Evolutionary conservation across 352 stramenopile genomes (phyloP), one percentile per base, ranked within the genome.

Genomic region (Hyaloperonospora brassicae): DNA sequence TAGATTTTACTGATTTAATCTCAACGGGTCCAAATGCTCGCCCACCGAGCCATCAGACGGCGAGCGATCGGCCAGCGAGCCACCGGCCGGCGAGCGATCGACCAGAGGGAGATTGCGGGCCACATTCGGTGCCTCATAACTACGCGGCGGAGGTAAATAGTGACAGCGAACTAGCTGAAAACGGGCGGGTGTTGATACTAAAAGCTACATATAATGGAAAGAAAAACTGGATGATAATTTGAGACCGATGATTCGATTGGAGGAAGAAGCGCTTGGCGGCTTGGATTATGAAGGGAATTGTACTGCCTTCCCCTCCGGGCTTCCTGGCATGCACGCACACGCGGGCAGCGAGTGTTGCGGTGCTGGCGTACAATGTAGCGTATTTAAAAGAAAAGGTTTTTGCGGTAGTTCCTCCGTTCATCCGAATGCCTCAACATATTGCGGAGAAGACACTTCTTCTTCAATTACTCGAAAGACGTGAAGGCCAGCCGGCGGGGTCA

Each of bases 241-340:
- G 3, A 31, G 27, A 31, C 27, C 27, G 7, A 31, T 31, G 36
- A 42, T 42, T 21, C 36, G 7, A 42, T 21, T 42, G 27, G 36
- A 42, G 10, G 36, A 42, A 12, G 10, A 42, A 13, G 36, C 36
- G 3, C 36, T n/a, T 42, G 3, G 36, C 36, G 36, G 36, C 36
- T 14, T 42, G 3, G 27, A 31, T 31, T 31, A 31, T 31, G 27
- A 7, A 31, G 27, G 27, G 27, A 31, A 31, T 31, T 31, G 36
- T 42, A 21, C 36, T 42, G 11, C 11, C 36, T 21, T 12, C 11
- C 11, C 36, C 36, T 21, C 14, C 14, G 5, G 36, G 36, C 36
- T 42, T 42, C 36, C 36, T 42, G 11, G 36, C 36, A 21, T 42
- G 36, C 36, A 42, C 36, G n/a, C 36, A 42, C 36, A 42, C 36